A percentile compares a stretch with the other conserved stretches of the same genome.
phyloP scores from a whole-genome alignment of 225 moss, liverwort and hornwort genomes.

The Pseudisothecium myosuroides region DNA sequence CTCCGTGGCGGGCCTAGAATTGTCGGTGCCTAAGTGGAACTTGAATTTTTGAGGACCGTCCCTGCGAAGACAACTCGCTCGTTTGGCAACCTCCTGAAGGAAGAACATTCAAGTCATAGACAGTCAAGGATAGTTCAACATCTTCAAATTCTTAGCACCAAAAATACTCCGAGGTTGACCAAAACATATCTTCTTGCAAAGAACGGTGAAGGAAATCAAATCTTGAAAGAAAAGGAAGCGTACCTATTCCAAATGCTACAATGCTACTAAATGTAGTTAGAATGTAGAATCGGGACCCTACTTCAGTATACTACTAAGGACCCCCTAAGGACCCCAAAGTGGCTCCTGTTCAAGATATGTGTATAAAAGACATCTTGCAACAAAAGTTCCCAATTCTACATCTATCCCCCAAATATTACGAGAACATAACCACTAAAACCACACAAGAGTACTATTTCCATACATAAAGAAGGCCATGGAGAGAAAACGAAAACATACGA shows the following conservation, averaged over 20 bases:
- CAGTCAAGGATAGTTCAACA: background rate
- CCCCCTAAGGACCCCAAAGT: too few relatives aligned
- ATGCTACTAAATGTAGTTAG: background rate
- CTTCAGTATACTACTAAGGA: background rate
- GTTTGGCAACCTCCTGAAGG: background rate
- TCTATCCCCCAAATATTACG: background rate
- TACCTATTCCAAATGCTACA: too few relatives aligned
- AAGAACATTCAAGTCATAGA: background rate
- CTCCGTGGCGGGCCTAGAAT: accelerated
- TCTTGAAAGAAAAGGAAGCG: background rate
- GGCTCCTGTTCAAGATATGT: background rate
- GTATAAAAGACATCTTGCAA: background rate
- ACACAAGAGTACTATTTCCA: background rate
- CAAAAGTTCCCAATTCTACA: background rate
- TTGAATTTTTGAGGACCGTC: background rate
- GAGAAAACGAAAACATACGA: background rate
- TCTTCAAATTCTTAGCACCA: background rate
- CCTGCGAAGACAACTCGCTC: background rate
- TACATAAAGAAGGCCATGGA: background rate
- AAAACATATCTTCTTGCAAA: background rate
- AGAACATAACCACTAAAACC: background rate
- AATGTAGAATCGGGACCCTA: too few relatives aligned
- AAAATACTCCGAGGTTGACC: background rate
- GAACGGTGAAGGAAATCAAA: background rate
- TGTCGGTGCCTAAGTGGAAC: accelerated